Evolutionary conservation across 306 rosid genomes (phyloP), one percentile per base, ranked within the genome.

Genomic region (Dryas drummondii): DNA sequence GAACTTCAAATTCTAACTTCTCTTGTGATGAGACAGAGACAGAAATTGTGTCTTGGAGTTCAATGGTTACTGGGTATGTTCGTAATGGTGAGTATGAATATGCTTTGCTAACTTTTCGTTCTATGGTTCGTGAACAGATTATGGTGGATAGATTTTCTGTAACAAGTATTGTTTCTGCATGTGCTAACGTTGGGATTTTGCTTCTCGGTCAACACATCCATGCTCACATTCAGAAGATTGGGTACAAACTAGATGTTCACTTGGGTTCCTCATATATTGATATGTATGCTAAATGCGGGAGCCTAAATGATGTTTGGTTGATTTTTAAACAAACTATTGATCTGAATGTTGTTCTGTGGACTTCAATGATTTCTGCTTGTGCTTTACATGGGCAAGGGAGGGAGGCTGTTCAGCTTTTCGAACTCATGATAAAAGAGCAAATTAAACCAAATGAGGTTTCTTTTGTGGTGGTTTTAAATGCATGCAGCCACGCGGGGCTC

Each of bases 261-360:
- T 79, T 86, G 47, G 91, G 87, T 66, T 91, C 97, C 26, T 82
- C 94, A 14, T 82, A 86, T 62, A 85, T 91, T 79, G 94, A 84
- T 77, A 91, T 94, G 97, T 94, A 91, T 79, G 86, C 96, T 55
- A 91, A 94, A 85, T 87, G 91, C 65, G 97, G 98, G 75, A 81
- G 81, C 83, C 81, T 91, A 69, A 79, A 76, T 49, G 92, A 88
- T 72, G 93, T 96, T 71, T 53, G 82, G 76, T 51, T 22, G 84
- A 78, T 85, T 74, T 94, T 94, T 67, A 51, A 75, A 73, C 86
- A 82, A 76, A 84, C 67, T 57, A 19, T 19, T 22, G 68, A 78
- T 77, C 87, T 81, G 13, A 88, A 83, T 80, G 85, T 90, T 70
- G 94, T 94, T 62, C 58, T 81, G 66, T 91, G 96, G 96, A 91